phyloP scores from a whole-genome alignment of 345 rosid genomes.

The Melaleuca alternifolia region DNA sequence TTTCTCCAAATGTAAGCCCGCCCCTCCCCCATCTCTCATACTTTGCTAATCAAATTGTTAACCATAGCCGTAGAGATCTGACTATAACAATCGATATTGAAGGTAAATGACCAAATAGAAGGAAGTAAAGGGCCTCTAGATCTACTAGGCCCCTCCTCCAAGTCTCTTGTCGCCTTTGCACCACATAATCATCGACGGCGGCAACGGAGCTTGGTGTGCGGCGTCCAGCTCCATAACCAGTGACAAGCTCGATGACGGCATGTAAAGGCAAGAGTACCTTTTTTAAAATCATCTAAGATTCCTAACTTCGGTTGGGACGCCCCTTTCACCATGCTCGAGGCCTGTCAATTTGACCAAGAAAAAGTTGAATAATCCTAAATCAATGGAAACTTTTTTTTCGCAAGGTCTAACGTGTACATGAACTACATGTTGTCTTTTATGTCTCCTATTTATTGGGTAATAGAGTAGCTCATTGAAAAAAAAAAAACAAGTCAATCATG shows the following conservation, averaged over 20 bases:
- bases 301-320: not conserved
- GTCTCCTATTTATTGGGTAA: not conserved
- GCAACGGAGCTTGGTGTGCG: not conserved
- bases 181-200: not conserved
- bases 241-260: not conserved
- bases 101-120: not conserved
- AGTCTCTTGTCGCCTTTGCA: not conserved
- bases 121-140: not conserved
- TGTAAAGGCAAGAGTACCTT: not conserved
- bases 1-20: too few species aligned
- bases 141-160: not conserved
- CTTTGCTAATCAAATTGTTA: not conserved
- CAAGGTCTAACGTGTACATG: not conserved
- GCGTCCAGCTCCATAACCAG: not conserved
- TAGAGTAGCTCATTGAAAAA: not conserved
- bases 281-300: not conserved
- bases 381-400: not conserved
- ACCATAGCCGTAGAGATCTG: not conserved
- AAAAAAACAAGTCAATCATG: not conserved
- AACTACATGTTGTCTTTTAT: not conserved
- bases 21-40: not conserved
- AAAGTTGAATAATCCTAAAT: not conserved
- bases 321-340: not conserved
- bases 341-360: not conserved
- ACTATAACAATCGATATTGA: not conserved